These are phyloP conservation scores for Aspergillus calidoustus DNA, from an alignment of 2,329 filamentous ascomycete genomes.

Conservation along the genomic window DNA sequence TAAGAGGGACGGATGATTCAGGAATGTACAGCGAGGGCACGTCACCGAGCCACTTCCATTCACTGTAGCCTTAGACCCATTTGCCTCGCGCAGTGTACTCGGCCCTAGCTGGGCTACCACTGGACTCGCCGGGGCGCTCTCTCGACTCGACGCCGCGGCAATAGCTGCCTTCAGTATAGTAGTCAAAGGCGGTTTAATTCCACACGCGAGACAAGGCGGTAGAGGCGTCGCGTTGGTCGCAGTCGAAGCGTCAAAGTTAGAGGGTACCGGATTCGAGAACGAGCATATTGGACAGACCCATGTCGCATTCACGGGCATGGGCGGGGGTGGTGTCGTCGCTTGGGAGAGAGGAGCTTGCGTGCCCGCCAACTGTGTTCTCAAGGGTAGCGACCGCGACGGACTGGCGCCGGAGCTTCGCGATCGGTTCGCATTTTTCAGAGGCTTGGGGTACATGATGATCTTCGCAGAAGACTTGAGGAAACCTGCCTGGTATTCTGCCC, in stretches of 20 bases:
- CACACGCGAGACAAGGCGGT: conserved; percentile 88
- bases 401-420: conserved; percentile 58
- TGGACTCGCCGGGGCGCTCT: conserved; percentile 24
- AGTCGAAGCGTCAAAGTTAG: conserved; percentile 86
- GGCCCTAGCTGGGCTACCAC: conserved; percentile 7
- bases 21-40: conserved; percentile 90
- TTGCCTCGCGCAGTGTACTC: conserved; percentile 7
- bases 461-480: conserved; percentile 96
- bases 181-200: conserved; percentile 85
- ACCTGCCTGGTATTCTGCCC: conserved; percentile 88
- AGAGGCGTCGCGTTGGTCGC: conserved; percentile 79
- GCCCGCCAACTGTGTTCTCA: conserved; percentile 40
- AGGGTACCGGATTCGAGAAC: conserved; percentile 89
- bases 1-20: conserved; percentile 84
- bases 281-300: conserved; percentile 98
- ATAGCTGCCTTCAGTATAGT: conserved; percentile 88
- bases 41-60: conserved; percentile 33
- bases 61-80: conserved; percentile 8
- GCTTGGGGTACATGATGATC: conserved; percentile 85
- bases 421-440: conserved; percentile 64
- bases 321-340: conserved; percentile 38
- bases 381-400: conserved; percentile 30
- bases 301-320: conserved; percentile 63
- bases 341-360: conserved; percentile 38
- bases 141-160: conserved; percentile 64